Evolutionary conservation across 2,329 filamentous ascomycete species (phyloP).

Genomic region (Penicillium sp.): DNA sequence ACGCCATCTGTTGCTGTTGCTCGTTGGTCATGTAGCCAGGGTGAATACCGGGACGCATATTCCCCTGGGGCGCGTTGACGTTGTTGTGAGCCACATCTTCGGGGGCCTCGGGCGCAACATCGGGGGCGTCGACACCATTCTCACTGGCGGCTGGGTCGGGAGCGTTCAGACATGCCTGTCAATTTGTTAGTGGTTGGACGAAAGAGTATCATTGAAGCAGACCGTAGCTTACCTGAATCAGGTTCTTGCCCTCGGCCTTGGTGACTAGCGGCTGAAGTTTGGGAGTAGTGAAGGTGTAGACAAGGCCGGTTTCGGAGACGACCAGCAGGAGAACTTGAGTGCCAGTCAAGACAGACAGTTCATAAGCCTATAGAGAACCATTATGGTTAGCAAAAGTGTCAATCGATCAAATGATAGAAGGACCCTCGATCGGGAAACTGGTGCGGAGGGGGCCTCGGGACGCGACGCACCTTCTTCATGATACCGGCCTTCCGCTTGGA

Average conservation of each 20-base stretch:
- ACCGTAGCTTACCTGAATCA: constrained; percentile 77
- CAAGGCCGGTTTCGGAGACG: constrained; percentile 93
- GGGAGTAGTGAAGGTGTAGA: constrained; percentile 97
- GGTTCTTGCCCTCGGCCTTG: constrained; percentile 97
- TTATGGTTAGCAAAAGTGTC: neutral
- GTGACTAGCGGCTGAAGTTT: constrained; percentile 98
- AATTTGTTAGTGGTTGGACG: constrained; percentile 21
- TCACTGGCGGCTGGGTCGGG: constrained; percentile 85
- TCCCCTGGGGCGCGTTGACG: constrained; percentile 66
- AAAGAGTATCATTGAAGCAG: neutral
- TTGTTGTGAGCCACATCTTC: constrained; percentile 81
- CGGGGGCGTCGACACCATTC: constrained; percentile 73
- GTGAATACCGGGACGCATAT: constrained; percentile 68
- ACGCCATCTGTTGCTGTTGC: constrained; percentile 74
- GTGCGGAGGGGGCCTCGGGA: constrained; percentile 8
- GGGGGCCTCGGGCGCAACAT: constrained; percentile 76
- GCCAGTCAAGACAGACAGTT: constrained; percentile 93
- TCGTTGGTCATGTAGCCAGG: constrained; percentile 68
- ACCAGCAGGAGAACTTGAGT: constrained; percentile 96
- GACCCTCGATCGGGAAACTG: constrained; percentile 1
- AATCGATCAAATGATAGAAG: neutral
- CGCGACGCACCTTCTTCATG: constrained; percentile 92
- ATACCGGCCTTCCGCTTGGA: constrained; percentile 99
- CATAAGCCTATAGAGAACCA: constrained; percentile 71
- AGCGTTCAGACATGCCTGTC: constrained; percentile 92